These are phyloP conservation scores for Acacia confusa DNA, from an alignment of 306 rosid genomes.

Conservation along the genomic window DNA sequence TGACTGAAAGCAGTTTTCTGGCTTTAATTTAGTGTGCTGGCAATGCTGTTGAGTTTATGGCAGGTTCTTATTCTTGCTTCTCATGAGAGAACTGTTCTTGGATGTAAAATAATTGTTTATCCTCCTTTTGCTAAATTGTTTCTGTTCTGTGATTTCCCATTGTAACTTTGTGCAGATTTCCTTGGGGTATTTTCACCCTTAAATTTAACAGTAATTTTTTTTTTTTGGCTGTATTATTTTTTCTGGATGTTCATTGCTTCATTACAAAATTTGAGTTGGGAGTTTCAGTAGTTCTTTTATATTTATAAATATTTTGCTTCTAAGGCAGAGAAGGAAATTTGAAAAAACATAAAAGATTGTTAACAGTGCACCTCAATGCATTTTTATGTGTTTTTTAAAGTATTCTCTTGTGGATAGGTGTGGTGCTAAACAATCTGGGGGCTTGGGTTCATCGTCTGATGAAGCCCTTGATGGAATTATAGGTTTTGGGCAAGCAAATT, in stretches of 20 bases:
- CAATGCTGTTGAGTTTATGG: constrained; percentile 23
- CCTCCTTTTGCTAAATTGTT: not conserved
- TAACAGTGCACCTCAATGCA: constrained; percentile 1
- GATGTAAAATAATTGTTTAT: not conserved
- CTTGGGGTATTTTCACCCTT: constrained; percentile 2
- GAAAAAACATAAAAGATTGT: not conserved
- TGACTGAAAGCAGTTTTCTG: not conserved
- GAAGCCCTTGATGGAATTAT: constrained; percentile 80
- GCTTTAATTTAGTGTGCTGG: not conserved
- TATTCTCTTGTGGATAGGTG: constrained; percentile 54
- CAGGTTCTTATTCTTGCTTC: constrained; percentile 2
- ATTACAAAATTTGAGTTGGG: not conserved
- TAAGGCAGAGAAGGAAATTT: constrained; percentile 1
- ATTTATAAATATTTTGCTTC: constrained; percentile 10
- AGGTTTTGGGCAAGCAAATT: constrained; percentile 94
- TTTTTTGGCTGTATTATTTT: not conserved
- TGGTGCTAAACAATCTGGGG: constrained; percentile 71
- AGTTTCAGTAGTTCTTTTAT: not conserved
- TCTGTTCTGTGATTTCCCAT: not conserved
- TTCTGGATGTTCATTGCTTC: constrained; percentile 18
- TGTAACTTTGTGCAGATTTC: not conserved
- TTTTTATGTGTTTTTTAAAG: constrained; percentile 6
- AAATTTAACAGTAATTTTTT: not conserved
- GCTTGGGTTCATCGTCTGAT: constrained; percentile 41
- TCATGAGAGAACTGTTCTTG: constrained; percentile 12